Percentiles rank a stretch among this genome's conserved stretches.
Evolutionary conservation across 1,284 basidiomycete genomes (phyloP).

Genomic region (Mycocalia duriaeana): DNA sequence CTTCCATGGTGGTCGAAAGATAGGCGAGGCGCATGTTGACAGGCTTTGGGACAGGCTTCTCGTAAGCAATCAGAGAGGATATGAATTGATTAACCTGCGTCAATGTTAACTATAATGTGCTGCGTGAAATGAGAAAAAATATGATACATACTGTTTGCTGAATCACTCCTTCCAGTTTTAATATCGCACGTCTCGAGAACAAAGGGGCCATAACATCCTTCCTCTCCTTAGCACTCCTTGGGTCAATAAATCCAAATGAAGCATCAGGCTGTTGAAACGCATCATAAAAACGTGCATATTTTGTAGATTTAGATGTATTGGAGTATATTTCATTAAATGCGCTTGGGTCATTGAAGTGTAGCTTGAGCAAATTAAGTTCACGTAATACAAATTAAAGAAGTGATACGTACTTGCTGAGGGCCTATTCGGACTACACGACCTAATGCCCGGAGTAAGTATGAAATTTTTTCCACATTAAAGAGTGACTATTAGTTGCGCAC

Average conservation of each 20-base stretch:
- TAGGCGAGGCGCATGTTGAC: conserved; percentile 14
- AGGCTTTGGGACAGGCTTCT: conserved; percentile 6
- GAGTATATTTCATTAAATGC: conserved; percentile 27
- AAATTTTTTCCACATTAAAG: too few species aligned
- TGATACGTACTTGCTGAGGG: conserved; percentile 25
- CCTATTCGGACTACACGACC: conserved; percentile 27
- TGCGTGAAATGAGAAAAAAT: background rate
- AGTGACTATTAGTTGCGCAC: conserved; percentile 17
- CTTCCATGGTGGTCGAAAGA: conserved; percentile 18
- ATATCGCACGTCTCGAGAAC: conserved; percentile 27
- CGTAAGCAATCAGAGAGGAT: conserved; percentile 11
- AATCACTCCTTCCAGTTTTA: conserved; percentile 23
- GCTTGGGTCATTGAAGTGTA: conserved; percentile 26
- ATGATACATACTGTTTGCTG: conserved; percentile 23
- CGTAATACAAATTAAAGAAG: background rate
- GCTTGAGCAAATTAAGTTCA: too few species aligned
- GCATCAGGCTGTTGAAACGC: conserved; percentile 19
- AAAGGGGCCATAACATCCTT: conserved; percentile 23
- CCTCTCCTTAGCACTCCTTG: conserved; percentile 19
- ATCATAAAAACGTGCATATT: conserved; percentile 23
- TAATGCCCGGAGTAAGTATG: too few species aligned
- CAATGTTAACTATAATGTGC: conserved; percentile 8
- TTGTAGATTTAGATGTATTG: conserved; percentile 18
- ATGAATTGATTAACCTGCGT: conserved; percentile 17
- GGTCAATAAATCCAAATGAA: conserved; percentile 19